phyloP scores from a whole-genome alignment of 352 stramenopile genomes.

The Phytopythium montanum region DNA sequence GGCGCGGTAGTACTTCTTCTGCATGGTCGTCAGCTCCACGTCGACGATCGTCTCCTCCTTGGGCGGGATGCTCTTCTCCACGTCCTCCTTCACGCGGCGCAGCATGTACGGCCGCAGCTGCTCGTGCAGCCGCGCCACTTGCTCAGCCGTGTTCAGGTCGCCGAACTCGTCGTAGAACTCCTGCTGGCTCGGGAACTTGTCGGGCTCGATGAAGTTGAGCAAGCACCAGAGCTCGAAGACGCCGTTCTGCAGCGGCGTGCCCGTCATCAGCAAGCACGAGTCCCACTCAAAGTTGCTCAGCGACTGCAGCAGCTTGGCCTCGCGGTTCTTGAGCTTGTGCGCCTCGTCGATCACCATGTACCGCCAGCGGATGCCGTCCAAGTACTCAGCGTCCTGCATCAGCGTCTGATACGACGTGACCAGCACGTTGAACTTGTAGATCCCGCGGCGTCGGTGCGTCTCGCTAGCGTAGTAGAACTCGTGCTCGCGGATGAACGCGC shows the following conservation, averaged over 20 bases:
- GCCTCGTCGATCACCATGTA: conserved; percentile 99
- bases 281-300: conserved; percentile 84
- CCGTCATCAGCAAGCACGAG: conserved; percentile 95
- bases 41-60: conserved; percentile 99
- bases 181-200: conserved; percentile 94
- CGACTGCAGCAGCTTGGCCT: conserved; percentile 92
- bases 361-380: conserved; percentile 94
- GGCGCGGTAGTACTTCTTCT: conserved; percentile 96
- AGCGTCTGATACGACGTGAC: conserved; percentile 98
- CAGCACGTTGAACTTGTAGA: conserved; percentile 96
- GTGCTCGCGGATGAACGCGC: conserved; percentile 92
- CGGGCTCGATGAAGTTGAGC: conserved; percentile 97
- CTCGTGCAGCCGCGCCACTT: conserved; percentile 96
- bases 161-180: conserved; percentile 97
- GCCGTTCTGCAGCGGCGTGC: conserved; percentile 99
- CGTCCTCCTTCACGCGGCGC: conserved; percentile 99
- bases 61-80: conserved; percentile 99
- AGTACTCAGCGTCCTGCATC: conserved; percentile 92
- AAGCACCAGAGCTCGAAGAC: conserved; percentile 99
- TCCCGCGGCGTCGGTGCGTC: conserved; percentile 59
- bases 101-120: conserved; percentile 99
- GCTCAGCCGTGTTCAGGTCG: conserved; percentile 93
- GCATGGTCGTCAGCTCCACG: conserved; percentile 99
- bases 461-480: conserved; percentile 96
- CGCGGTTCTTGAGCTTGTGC: conserved; percentile 98